Base-by-base conservation (phyloP, 257 asterid species). In the Solanum medicagineum region DNA sequence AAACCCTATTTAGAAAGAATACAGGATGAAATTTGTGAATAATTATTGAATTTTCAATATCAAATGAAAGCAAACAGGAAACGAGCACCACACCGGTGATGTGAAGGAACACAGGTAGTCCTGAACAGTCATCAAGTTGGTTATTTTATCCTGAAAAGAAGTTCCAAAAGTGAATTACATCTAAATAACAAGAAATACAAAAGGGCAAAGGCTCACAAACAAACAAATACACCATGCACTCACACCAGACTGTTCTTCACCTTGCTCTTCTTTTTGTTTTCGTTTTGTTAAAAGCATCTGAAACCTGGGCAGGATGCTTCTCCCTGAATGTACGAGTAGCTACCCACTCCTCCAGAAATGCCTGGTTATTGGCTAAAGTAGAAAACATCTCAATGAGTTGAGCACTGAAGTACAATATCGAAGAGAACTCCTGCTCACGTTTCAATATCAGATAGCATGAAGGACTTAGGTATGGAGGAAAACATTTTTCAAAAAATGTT, bases 291-390 rank as follows among this genome's bases (percentile, higher is more conserved):
- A 86, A 51, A 85, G 77, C 62, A 80, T 81, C 36, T 55, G 44
- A 79, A 83, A 97, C 98, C 99, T 97, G 94, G 85, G 94, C 82
- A 55, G 91, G 94, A 87, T 88, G 92, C 85, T 95, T 94, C 70
- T 92, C 98, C 73, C 85, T 91, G 89, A 88, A 88, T 77, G 88
- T 80, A 71, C 93, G 95, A 87, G 95, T 92, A 80, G 93, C 90
- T 87, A 95, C 86, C 98, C 98, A 94, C 93, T 97, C 99, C 93
- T 95, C 98, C 66, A 97, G 95, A 91, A 94, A 88, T 74, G 98
- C 98, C 98, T 95, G 92, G 75, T 77, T 74, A 71, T 97, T 93
- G 92, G 77, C 68, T 74, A 75, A 62, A 85, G 26, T 22, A 22
- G 32, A 13, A 71, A 70, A 88, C 85, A 22, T 87, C 81, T 68